Evolutionary conservation across 441 rosid genomes (phyloP), one percentile per base, ranked within the genome.

Genomic region (Populus hybrid): DNA sequence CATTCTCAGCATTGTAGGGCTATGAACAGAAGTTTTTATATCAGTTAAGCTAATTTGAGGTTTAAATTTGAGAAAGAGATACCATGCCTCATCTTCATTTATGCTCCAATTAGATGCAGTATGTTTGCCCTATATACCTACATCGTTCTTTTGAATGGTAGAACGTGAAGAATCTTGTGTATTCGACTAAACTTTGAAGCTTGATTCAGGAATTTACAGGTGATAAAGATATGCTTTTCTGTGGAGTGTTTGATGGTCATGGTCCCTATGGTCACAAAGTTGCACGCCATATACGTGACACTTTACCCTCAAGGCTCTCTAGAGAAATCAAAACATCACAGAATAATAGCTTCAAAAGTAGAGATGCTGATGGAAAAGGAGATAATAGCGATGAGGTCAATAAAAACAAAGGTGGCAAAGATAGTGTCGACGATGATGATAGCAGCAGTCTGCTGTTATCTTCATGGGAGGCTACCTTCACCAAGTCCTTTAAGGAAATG

Each of bases 161-260:
- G 56, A 2, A n/a, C 23, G 3, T 68, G 23, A 68, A 9, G 31
- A 70, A 42, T 24, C 45, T 74, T 61, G 24, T 20, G 68, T 6
- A 71, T 42, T 24, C 23, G 73, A 74, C 69, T 77, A 38, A 71
- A 78, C 66, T n/a, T 77, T 35, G 36, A 65, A 82, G 67, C 50
- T 78, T 78, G 78, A 81, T 84, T 71, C 91, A 95, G 99, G 90
- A 91, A 74, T 95, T 95, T 68, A 75, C 81, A 31, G 99, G 94
- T 3, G 86, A 89, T 69, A 93, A 94, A 82, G 90, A 86, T 50
- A 82, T 75, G 80, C 73, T 86, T 35, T 94, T 93, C 78, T 94
- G 98, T 9, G 97, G 97, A 53, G 98, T 96, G 66, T 96, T 96
- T 53, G 99, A 96, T 74, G 99, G 98, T 5, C 99, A 94, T 18